Evolutionary conservation across 441 rosid genomes (phyloP).

Genomic region (Corymbia calophylla): DNA sequence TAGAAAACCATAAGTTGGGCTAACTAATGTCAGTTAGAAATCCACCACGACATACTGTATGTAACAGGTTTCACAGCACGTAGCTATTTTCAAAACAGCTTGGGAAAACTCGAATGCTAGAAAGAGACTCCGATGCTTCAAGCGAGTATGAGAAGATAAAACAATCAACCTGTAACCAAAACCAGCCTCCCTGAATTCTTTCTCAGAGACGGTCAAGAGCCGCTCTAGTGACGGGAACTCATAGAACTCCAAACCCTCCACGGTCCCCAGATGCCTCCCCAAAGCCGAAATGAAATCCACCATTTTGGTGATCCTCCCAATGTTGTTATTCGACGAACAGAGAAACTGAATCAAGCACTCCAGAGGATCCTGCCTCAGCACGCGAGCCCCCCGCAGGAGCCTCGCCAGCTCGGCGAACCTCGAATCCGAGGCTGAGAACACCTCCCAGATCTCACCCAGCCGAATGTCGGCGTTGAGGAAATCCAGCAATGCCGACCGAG

Average conservation of each 20-base stretch:
- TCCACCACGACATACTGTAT: neutral
- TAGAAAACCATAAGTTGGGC: neutral
- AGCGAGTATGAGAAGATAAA: neutral
- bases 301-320: constrained; percentile 84
- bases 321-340: constrained; percentile 88
- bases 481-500: constrained; percentile 57
- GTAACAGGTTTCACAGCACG: neutral
- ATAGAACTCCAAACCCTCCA: constrained; percentile 64
- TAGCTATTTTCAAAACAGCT: neutral
- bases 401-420: constrained; percentile 59
- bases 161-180: constrained; percentile 75
- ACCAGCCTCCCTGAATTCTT: constrained; percentile 69
- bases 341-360: constrained; percentile 85
- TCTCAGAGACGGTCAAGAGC: constrained; percentile 53
- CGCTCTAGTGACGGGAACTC: constrained; percentile 74
- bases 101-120: neutral
- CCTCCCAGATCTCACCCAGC: constrained; percentile 53
- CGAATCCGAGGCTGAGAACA: constrained; percentile 54
- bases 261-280: constrained; percentile 51
- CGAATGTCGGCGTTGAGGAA: constrained; percentile 62
- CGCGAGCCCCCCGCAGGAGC: constrained; percentile 70
- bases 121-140: neutral
- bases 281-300: constrained; percentile 64
- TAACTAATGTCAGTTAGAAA: neutral
- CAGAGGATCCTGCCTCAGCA: constrained; percentile 80